These are phyloP conservation scores for Uronychia setigera DNA, from an alignment of 73 alveolate species.

Conservation along the genomic window DNA sequence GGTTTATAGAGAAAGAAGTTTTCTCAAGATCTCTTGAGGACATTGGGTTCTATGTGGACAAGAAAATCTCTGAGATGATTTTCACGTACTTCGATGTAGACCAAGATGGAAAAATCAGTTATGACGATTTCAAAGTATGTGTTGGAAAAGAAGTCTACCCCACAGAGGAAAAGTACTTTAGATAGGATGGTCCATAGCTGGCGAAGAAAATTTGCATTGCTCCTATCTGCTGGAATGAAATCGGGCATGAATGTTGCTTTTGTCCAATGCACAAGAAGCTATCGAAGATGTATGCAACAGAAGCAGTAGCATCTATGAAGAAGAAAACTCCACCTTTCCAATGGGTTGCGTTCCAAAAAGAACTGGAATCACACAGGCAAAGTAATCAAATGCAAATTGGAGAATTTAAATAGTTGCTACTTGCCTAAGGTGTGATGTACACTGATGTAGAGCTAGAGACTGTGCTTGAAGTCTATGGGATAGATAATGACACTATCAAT, in stretches of 20 bases:
- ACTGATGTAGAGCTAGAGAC: neutral
- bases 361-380: neutral
- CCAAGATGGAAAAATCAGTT: conserved; percentile 41
- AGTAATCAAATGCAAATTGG: neutral
- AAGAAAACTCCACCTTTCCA: neutral
- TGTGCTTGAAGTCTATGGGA: neutral
- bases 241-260: neutral
- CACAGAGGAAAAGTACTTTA: conserved; percentile 48
- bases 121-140: conserved; percentile 51
- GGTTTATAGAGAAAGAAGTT: neutral
- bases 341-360: neutral
- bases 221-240: neutral
- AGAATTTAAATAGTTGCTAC: neutral
- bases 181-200: conserved; percentile 38
- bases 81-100: conserved; percentile 48
- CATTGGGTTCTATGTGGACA: conserved; percentile 46
- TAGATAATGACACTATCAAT: neutral
- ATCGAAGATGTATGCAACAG: neutral
- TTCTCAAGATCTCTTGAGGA: neutral
- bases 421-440: neutral
- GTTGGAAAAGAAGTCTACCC: conserved; percentile 61
- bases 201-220: neutral
- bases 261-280: neutral
- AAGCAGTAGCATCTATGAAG: neutral
- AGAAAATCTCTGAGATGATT: conserved; percentile 14